A percentile compares a stretch with the other conserved stretches of the same genome.
These are phyloP conservation scores for Mycena rosella DNA, from an alignment of 768 basidiomycete species.

Conservation along the genomic window DNA sequence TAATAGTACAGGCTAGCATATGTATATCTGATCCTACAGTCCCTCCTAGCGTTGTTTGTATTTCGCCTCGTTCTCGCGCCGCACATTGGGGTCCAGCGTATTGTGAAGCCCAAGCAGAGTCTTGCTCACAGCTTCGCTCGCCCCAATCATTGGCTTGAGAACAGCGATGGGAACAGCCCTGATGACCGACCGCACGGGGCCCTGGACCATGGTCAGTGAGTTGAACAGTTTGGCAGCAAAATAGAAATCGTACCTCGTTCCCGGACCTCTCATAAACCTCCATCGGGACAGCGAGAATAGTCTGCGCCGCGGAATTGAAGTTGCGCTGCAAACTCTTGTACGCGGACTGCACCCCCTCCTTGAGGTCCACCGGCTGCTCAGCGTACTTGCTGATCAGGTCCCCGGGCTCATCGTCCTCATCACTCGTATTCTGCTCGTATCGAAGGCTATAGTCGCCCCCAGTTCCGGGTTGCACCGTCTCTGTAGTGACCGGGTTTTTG, in stretches of 20 bases:
- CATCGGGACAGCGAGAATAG: slow-evolving; percentile 98
- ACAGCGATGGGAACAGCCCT: slow-evolving; percentile 98
- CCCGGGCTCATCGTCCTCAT: slow-evolving; percentile 58
- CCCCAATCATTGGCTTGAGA: slow-evolving; percentile 97
- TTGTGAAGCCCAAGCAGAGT: slow-evolving; percentile 95
- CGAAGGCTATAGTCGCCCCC: slow-evolving; percentile 48
- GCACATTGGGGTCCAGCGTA: slow-evolving; percentile 87
- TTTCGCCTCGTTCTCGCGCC: slow-evolving; percentile 90
- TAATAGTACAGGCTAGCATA: slow-evolving; percentile 34
- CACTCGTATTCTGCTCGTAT: slow-evolving; percentile 46
- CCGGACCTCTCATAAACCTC: slow-evolving; percentile 97
- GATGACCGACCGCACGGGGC: slow-evolving; percentile 92
- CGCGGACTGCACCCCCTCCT: slow-evolving; percentile 92
- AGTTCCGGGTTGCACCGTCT: slow-evolving; percentile 66
- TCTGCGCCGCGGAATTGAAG: slow-evolving; percentile 95
- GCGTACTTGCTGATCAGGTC: slow-evolving; percentile 91
- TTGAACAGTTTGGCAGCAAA: slow-evolving; percentile 22
- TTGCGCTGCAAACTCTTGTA: slow-evolving; percentile 90
- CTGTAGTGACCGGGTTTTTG: slow-evolving; percentile 72
- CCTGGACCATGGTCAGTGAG: slow-evolving; percentile 59
- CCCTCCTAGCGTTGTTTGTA: slow-evolving; percentile 81
- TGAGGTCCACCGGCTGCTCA: slow-evolving; percentile 86
- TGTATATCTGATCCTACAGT: slow-evolving; percentile 26
- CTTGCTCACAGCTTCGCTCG: slow-evolving; percentile 96
- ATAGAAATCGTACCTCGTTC: slow-evolving; percentile 70